A percentile compares a stretch with the other conserved stretches of the same genome.
Conservation (phyloP, 2,329 filamentous ascomycete genomes). For the Fusarium zealandicum region DNA sequence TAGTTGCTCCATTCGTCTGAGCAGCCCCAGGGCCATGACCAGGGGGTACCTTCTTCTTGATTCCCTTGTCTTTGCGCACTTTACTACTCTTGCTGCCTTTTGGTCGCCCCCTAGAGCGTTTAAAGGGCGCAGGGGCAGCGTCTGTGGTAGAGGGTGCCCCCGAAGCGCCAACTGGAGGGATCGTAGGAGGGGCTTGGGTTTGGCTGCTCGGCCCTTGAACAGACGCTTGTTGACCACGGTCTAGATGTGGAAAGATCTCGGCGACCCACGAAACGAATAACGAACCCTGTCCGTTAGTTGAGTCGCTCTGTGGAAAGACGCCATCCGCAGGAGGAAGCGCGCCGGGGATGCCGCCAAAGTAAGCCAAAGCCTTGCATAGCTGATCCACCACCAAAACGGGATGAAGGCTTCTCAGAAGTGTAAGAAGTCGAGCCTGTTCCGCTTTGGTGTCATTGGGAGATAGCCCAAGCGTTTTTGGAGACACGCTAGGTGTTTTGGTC, state of each 20-base stretch:
- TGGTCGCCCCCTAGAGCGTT: constrained; percentile 60
- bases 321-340: constrained; percentile 60
- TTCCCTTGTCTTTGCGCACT: constrained; percentile 57
- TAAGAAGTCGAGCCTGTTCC: constrained; percentile 67
- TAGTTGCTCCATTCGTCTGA: constrained; percentile 1
- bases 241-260: constrained; percentile 65
- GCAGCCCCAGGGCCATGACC: constrained; percentile 2
- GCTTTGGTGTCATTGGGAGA: constrained; percentile 59
- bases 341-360: constrained; percentile 67
- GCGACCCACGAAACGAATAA: constrained; percentile 68
- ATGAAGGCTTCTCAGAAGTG: constrained; percentile 62
- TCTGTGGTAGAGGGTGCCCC: constrained; percentile 13
- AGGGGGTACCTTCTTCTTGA: constrained; percentile 51
- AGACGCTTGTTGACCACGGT: constrained; percentile 3
- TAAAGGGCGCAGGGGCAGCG: constrained; percentile 38
- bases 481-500: constrained; percentile 5
- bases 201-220: constrained; percentile 34
- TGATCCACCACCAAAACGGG: constrained; percentile 67
- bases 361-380: constrained; percentile 67
- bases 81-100: constrained; percentile 59
- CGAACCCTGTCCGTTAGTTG: constrained; percentile 63
- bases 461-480: neutral
- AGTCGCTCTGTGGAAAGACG: constrained; percentile 63
- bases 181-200: neutral
- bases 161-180: constrained; percentile 2